Evolutionary conservation across 1,139 yeast species (phyloP), one percentile per base, ranked within the genome.

Genomic region (Saccharomycopsis crataegensis): DNA sequence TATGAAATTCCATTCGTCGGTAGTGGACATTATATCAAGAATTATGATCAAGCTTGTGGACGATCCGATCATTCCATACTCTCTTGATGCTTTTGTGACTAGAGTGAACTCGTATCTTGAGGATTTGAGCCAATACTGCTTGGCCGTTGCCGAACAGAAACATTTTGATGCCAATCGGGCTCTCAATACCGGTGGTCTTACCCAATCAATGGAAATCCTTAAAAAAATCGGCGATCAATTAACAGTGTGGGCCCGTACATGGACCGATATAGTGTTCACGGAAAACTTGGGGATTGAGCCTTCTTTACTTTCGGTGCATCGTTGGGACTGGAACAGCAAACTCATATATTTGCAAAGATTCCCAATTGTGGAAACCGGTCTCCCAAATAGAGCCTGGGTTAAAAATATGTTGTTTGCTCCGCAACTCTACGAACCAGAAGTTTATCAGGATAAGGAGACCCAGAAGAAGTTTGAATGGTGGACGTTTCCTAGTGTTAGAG

Each of bases 321-420:
- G 98, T 62, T 80, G 89, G 84, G 79, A 79, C 58, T 86, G 95
- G 89, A 91, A 91, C 68, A 76, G 81, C 36, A 79, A 80, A 58
- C 69, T 89, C 64, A 68, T 79, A 16, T 68, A 71, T 16, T 74
- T 88, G 55, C 86, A 83, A 59, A 78, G 77, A 60, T 71, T 73
- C 31, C 73, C 86, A 59, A 63, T 83, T 32, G 69, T 73, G 17
- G 68, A 73, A 3, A 72, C 68, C 17, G 82, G 83, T 1, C 65
- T 77, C 8, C 76, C 77, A 4, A 65, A 70, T 6, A 74, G 96
- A 48, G 73, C 79, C 22, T 91, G 94, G 72, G 86, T 80, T 64
- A 75, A 77, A 62, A 90, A 89, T 63, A 66, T 75, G 1, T 62
- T 91, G 8, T 81, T 82, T 65, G 97, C 97, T 0, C 83, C 87